Evolutionary conservation across 192 early-diverging fungal species (phyloP), one percentile per base, ranked within the genome.

Genomic region (Podila clonocystis): DNA sequence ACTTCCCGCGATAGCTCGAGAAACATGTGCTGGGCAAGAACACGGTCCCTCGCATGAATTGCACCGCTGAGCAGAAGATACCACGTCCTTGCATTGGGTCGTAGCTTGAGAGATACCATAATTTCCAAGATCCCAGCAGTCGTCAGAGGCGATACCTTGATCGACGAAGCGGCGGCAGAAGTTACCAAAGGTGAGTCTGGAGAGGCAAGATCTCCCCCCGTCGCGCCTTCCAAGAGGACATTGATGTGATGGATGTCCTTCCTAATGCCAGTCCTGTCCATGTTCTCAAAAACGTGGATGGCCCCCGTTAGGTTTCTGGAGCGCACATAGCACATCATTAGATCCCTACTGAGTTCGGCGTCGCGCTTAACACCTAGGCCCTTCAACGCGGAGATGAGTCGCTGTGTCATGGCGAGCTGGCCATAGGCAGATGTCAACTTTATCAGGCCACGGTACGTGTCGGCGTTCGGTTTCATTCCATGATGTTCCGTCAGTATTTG

Each of bases 281-380:
- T 80, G 15, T 63, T 38, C 62, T 80, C 70, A 67, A 73, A 80
- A n/a, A 69, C 49, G 28, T 73, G 64, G 59, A 80, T 80, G 4
- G 77, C 77, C 9, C 49, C 61, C 28, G 61, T 12, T 28, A 80
- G 41, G 38, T 73, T 73, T 22, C 67, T 67, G 13, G 63, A 57
- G 3, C 77, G 77, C 15, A 80, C 52, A 19, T 80, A 80, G 52
- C 70, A 68, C 24, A 3, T 45, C 66, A 80, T 80, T 34, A 80
- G 34, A 33, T 80, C 62, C 5, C 62, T 62, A 30, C 68, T 73
- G 6, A 73, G 50, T 22, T 36, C 34, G 22, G 62, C 60, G 59
- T 80, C 77, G 13, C 24, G 65, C 34, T 68, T 63, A 0, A 80
- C 77, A 13, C 77, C 70, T 11, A 69, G 15, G 5, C 29, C 41